phyloP scores from a whole-genome alignment of 129 eudicot species.

The Tagetes patula region DNA sequence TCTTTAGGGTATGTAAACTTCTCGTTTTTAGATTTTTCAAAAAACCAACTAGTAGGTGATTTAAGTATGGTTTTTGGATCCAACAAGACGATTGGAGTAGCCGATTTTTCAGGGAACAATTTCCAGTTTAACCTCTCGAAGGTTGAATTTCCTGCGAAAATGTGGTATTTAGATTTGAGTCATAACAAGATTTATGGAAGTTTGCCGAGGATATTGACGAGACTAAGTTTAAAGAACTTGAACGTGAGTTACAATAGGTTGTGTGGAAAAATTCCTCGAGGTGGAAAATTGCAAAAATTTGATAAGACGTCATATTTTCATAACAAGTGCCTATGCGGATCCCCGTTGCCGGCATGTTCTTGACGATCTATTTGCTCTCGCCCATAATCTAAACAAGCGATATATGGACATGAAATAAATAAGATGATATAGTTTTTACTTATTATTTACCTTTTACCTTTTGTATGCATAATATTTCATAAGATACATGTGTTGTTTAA shows the following conservation, averaged over 20 bases:
- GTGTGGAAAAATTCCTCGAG: constrained; percentile 66
- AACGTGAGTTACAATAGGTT: constrained; percentile 68
- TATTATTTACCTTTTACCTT: too few species aligned
- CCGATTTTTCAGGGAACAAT: constrained; percentile 45
- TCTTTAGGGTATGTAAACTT: constrained; percentile 50
- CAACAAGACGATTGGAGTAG: constrained; percentile 38
- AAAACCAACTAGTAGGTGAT: constrained; percentile 62
- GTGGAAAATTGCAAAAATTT: constrained; percentile 45
- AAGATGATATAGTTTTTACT: too few species aligned
- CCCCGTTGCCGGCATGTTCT: constrained; percentile 53
- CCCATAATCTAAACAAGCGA: too few species aligned
- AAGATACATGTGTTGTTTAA: too few species aligned
- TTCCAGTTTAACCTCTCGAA: constrained; percentile 49
- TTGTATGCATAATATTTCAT: too few species aligned
- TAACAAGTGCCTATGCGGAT: constrained; percentile 64
- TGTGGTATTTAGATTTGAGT: constrained; percentile 48
- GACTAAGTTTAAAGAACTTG: constrained; percentile 21
- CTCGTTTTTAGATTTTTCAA: constrained; percentile 40
- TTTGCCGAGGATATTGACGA: constrained; percentile 40
- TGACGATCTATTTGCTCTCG: neutral
- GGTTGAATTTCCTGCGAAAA: constrained; percentile 44
- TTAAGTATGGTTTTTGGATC: constrained; percentile 58
- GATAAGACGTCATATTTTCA: constrained; percentile 43
- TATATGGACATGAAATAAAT: too few species aligned
- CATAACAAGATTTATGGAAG: constrained; percentile 58